Evolutionary conservation across 495 filamentous ascomycete genomes (phyloP), one percentile per base, ranked within the genome.

Genomic region (Penicillium cataractarum): DNA sequence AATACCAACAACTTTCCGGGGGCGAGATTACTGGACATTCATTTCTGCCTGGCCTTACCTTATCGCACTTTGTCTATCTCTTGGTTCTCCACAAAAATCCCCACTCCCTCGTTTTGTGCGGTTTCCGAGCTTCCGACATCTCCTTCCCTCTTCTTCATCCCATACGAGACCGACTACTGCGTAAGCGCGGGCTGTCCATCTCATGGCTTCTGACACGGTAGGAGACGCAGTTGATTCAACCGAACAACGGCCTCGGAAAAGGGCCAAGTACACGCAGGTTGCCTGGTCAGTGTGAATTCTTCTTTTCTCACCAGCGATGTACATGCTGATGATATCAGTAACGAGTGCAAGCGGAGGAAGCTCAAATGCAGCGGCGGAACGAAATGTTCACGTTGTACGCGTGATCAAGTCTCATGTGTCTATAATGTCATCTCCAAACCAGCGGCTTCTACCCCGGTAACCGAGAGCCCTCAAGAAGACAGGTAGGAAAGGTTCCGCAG

Each of bases 261-360:
- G 60, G 46, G 75, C 74, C 35, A 77, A 76, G 61, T 78, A 79
- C 51, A 79, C 75, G 0, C 70, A 72, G 46, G 61, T 77, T 26
- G 76, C 76, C 12, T 80, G 77, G 77, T 78, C 59, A 31, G 66
- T 66, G 9, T 12, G 26, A 9, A 3, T 32, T 42, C n/a, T 10
- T 24, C 0, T 48, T 24, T 37, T 24, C 27, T 40, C 0, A 12
- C n/a, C 6, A 58, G 33, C 27, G 46, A 17, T 22, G 17, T 24
- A 13, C 46, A 22, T 35, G 40, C 27, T 21, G 26, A 5, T 56
- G 32, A 40, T 42, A 48, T 17, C 17, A 84, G 82, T 66, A 96
- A 94, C 68, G 90, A 96, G 70, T 97, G 92, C 78, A 96, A 96
- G 67, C 82, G 92, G 24, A 87, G 92, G 40, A 96, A 97, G 77